A percentile compares a stretch with the other conserved stretches of the same genome.
phyloP scores from a whole-genome alignment of 495 filamentous ascomycete genomes.

The Pseudoneurospora amorphoporcata region DNA sequence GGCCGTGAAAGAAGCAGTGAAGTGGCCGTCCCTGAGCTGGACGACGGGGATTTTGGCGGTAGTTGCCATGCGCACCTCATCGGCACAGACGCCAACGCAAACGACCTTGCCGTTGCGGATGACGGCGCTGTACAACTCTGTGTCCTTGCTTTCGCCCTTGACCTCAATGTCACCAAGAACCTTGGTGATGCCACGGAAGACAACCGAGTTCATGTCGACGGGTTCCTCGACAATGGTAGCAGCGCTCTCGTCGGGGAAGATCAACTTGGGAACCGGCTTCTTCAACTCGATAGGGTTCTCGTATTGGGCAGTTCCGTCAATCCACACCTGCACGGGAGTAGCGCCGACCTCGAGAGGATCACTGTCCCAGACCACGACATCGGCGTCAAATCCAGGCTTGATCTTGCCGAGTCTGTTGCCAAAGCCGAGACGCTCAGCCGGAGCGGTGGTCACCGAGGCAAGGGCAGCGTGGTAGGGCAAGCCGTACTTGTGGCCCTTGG shows the following conservation, averaged over 20 bases:
- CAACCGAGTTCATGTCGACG: conserved; percentile 21
- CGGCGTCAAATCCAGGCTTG: conserved; percentile 53
- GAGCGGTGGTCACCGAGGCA: conserved; percentile 49
- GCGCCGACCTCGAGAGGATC: conserved; percentile 53
- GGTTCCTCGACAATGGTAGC: conserved; percentile 25
- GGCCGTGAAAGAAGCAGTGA: conserved; percentile 45
- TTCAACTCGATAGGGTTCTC: conserved; percentile 32
- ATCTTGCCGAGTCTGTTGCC: conserved; percentile 51
- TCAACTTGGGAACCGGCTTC: conserved; percentile 23
- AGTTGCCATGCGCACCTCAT: conserved; percentile 21
- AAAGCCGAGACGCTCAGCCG: conserved; percentile 49
- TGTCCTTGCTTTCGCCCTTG: background rate
- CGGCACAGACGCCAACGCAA: conserved; percentile 38
- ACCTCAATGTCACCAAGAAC: conserved; percentile 23
- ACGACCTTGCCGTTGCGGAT: conserved; percentile 37
- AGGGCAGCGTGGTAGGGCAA: conserved; percentile 50
- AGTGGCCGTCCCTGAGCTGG: conserved; percentile 42
- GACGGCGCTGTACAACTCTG: conserved; percentile 25
- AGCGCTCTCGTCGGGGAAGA: conserved; percentile 20
- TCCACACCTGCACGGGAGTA: conserved; percentile 52
- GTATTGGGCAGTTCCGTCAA: conserved; percentile 48
- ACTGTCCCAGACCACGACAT: conserved; percentile 57
- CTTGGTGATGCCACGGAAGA: conserved; percentile 38
- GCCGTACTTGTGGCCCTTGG: conserved; percentile 49
- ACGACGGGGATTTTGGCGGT: conserved; percentile 25